Percentiles rank a stretch among this genome's conserved stretches.
phyloP scores from a whole-genome alignment of 202 grass and related monocot genomes.

The Hordeum pubiflorum region DNA sequence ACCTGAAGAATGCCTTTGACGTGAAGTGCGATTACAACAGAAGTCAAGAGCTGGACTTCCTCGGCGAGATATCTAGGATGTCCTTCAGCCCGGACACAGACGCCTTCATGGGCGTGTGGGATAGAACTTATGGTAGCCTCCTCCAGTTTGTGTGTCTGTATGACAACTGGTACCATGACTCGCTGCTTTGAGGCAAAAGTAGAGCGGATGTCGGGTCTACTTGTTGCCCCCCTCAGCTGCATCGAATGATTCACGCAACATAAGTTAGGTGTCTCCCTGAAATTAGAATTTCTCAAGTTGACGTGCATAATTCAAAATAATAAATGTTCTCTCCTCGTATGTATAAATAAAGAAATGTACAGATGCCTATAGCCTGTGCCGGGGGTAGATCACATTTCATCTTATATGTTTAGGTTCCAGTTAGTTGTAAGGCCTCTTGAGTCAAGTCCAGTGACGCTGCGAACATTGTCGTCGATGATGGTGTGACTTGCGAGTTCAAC shows the following conservation, averaged over 20 bases:
- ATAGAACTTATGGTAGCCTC: conserved; percentile 64
- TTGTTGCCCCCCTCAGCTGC: conserved; percentile 10
- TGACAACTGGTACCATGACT: conserved; percentile 50
- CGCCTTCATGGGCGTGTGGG: conserved; percentile 59
- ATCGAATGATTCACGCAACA: conserved; percentile 8
- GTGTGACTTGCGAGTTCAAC: neutral
- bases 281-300: conserved; percentile 24
- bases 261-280: conserved; percentile 27
- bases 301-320: conserved; percentile 33
- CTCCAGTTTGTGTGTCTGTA: conserved; percentile 51
- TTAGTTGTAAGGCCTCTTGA: neutral
- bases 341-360: conserved; percentile 53
- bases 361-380: conserved; percentile 12
- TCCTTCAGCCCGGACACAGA: conserved; percentile 71
- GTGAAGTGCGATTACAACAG: conserved; percentile 49
- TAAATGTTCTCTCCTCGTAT: conserved; percentile 28
- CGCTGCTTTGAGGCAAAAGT: conserved; percentile 42
- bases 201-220: neutral
- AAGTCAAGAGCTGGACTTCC: conserved; percentile 72
- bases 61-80: conserved; percentile 72
- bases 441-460: neutral
- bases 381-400: neutral
- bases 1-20: conserved; percentile 34
- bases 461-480: neutral
- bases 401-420: neutral